Conservation (phyloP, 202 grass and related monocot genomes). For the Brachypodium distachyon region DNA sequence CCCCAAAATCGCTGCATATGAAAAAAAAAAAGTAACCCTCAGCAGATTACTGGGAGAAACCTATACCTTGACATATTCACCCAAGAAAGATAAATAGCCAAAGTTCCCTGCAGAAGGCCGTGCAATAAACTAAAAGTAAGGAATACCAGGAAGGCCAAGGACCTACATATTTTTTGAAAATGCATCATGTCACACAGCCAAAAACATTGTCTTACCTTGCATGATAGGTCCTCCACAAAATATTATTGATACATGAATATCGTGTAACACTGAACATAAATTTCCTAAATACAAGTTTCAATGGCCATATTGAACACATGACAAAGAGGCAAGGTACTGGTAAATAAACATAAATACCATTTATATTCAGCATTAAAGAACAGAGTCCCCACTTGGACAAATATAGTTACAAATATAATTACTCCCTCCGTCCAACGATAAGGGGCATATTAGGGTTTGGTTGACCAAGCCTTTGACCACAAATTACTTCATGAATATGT, state of each 20-base stretch:
- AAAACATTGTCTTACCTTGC: not conserved
- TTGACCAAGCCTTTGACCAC: no score
- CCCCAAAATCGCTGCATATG: not conserved
- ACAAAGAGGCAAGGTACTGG: not conserved
- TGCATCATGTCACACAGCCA: not conserved
- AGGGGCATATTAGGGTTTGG: no score
- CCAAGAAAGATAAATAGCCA: not conserved
- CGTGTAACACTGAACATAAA: not conserved
- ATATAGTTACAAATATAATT: not conserved
- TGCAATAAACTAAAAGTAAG: not conserved
- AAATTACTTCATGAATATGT: no score
- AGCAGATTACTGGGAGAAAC: not conserved
- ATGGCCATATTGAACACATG: not conserved
- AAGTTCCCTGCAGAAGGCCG: not conserved
- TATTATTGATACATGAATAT: not conserved
- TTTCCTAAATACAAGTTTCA: not conserved
- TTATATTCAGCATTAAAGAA: not conserved
- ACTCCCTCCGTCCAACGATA: no score
- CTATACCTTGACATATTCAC: not conserved
- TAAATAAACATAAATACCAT: not conserved
- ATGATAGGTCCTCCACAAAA: not conserved
- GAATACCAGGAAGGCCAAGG: not conserved
- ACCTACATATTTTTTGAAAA: not conserved
- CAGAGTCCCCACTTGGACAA: not conserved
- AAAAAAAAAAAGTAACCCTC: not conserved